A percentile compares a stretch with the other conserved stretches of the same genome.
Conservation (phyloP, 441 rosid species). For the Brassica balearica region DNA sequence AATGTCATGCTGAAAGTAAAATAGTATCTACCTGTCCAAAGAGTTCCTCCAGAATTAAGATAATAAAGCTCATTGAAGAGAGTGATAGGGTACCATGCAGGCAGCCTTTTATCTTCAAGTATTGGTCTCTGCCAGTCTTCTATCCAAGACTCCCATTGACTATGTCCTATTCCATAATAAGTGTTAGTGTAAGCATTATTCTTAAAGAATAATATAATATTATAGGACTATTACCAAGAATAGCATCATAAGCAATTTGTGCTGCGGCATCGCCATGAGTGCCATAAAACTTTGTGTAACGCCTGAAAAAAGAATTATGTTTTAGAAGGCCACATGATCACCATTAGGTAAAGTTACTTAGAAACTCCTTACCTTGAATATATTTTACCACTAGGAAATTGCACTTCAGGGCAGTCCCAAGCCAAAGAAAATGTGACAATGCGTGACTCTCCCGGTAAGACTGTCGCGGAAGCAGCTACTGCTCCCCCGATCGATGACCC, state of each 20-base stretch:
- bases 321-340: background rate
- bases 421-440: slow-evolving; percentile 79
- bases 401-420: slow-evolving; percentile 93
- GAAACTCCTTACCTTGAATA: slow-evolving; percentile 60
- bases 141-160: slow-evolving; percentile 80
- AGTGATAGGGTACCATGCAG: slow-evolving; percentile 88
- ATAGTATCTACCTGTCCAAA: slow-evolving; percentile 77
- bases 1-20: background rate
- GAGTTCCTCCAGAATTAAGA: slow-evolving; percentile 87
- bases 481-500: slow-evolving; percentile 96
- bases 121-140: slow-evolving; percentile 91
- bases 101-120: slow-evolving; percentile 88
- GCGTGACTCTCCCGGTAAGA: slow-evolving; percentile 58
- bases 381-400: slow-evolving; percentile 67
- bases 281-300: slow-evolving; percentile 87
- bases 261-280: slow-evolving; percentile 78
- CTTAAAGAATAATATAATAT: background rate
- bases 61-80: slow-evolving; percentile 94
- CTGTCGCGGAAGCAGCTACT: slow-evolving; percentile 72
- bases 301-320: slow-evolving; percentile 51
- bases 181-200: slow-evolving; percentile 1
- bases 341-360: background rate
- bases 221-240: slow-evolving; percentile 55
- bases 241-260: slow-evolving; percentile 78
- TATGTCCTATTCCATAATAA: slow-evolving; percentile 55